Conservation (phyloP, 805 yeast species). For the Wickerhamomyces xylosicus region DNA sequence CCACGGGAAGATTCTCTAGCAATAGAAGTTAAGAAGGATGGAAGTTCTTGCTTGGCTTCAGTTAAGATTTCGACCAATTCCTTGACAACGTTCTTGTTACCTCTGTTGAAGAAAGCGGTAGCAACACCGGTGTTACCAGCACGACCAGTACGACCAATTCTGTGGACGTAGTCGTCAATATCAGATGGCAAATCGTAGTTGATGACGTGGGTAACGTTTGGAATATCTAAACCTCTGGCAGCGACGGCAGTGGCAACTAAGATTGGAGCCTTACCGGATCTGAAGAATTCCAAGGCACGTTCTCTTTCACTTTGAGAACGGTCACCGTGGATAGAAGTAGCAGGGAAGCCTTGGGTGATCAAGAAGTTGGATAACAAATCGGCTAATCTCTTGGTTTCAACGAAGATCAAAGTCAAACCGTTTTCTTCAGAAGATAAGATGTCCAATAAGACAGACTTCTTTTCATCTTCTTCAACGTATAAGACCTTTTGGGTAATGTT, state of each 20-base stretch:
- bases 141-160: slow-evolving; percentile 99
- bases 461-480: slow-evolving; percentile 89
- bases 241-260: slow-evolving; percentile 99
- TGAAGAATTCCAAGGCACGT: slow-evolving; percentile 90
- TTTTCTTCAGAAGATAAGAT: slow-evolving; percentile 69
- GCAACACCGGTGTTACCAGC: slow-evolving; percentile 99
- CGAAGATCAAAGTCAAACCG: slow-evolving; percentile 89
- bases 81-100: slow-evolving; percentile 80
- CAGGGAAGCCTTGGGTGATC: slow-evolving; percentile 83
- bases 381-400: slow-evolving; percentile 98
- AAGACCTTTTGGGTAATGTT: slow-evolving; percentile 91
- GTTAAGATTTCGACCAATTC: slow-evolving; percentile 77
- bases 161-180: slow-evolving; percentile 97
- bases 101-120: slow-evolving; percentile 96
- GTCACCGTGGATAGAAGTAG: slow-evolving; percentile 99
- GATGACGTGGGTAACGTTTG: slow-evolving; percentile 95
- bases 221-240: slow-evolving; percentile 99
- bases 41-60: slow-evolving; percentile 98
- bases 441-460: slow-evolving; percentile 83
- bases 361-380: slow-evolving; percentile 90
- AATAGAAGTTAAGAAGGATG: slow-evolving; percentile 73
- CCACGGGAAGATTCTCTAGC: slow-evolving; percentile 63
- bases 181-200: slow-evolving; percentile 96
- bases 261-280: slow-evolving; percentile 83
- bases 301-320: slow-evolving; percentile 98